Evolutionary conservation across 2,329 filamentous ascomycete genomes (phyloP).

Genomic region (Parasarocladium wereldwijsianum): DNA sequence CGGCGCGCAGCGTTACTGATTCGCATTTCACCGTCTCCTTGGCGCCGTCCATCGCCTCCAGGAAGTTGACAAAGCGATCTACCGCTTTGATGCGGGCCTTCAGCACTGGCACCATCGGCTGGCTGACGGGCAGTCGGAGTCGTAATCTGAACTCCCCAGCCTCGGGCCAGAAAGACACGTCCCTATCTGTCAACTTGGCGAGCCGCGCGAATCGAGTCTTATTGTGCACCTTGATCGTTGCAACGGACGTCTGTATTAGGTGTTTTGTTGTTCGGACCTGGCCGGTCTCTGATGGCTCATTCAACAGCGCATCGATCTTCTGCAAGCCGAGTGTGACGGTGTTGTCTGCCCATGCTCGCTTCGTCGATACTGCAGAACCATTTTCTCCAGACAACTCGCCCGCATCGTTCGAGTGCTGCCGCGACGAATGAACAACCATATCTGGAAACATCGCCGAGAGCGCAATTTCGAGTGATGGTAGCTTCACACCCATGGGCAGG

Average conservation of each 20-base stretch:
- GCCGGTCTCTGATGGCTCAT: neutral
- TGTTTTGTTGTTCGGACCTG: slow-evolving; percentile 4
- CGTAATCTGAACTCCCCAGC: slow-evolving; percentile 49
- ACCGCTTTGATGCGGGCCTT: slow-evolving; percentile 48
- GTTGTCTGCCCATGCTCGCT: slow-evolving; percentile 41
- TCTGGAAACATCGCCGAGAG: slow-evolving; percentile 29
- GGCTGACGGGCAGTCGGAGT: slow-evolving; percentile 42
- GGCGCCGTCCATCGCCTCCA: slow-evolving; percentile 47
- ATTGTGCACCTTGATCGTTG: slow-evolving; percentile 38
- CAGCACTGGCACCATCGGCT: slow-evolving; percentile 43
- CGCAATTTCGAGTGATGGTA: slow-evolving; percentile 34
- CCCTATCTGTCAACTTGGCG: slow-evolving; percentile 38
- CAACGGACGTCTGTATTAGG: slow-evolving; percentile 31
- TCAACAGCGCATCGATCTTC: slow-evolving; percentile 17
- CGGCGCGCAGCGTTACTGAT: slow-evolving; percentile 42
- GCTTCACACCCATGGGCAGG: slow-evolving; percentile 20
- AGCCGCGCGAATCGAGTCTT: slow-evolving; percentile 40
- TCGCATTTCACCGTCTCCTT: slow-evolving; percentile 40
- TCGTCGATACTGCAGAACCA: no score
- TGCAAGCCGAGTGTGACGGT: slow-evolving; percentile 43
- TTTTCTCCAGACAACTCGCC: no score
- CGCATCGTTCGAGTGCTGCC: no score
- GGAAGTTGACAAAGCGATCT: slow-evolving; percentile 54
- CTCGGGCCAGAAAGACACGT: slow-evolving; percentile 45
- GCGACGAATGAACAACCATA: slow-evolving; percentile 17